Percentiles rank a stretch among this genome's conserved stretches.
Evolutionary conservation across 768 basidiomycete genomes (phyloP).

Genomic region (Wakefieldia striispora): DNA sequence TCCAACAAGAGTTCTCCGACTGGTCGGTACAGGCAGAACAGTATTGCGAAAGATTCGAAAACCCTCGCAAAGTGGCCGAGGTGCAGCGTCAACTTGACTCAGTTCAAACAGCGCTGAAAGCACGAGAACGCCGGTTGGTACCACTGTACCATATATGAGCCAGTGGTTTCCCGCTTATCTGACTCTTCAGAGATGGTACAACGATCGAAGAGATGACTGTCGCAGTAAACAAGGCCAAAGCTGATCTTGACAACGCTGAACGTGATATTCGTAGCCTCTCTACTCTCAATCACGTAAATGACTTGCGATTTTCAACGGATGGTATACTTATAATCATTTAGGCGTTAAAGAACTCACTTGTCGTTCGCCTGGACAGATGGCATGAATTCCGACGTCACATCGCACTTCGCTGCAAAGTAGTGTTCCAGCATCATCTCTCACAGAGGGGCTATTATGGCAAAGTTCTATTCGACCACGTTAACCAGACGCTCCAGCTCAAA

Average conservation of each 20-base stretch:
- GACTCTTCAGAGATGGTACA: conserved; percentile 59
- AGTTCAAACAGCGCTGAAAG: conserved; percentile 60
- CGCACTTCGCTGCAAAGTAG: conserved; percentile 80
- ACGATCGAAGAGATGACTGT: conserved; percentile 74
- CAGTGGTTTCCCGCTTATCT: conserved; percentile 1
- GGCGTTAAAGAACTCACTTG: conserved; percentile 67
- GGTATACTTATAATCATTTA: conserved; percentile 30
- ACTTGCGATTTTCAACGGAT: background rate
- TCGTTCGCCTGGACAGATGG: conserved; percentile 71
- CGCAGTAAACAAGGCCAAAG: conserved; percentile 64
- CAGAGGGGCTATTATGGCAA: conserved; percentile 89
- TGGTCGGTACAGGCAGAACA: conserved; percentile 66
- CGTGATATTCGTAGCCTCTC: conserved; percentile 63
- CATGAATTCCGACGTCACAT: conserved; percentile 86
- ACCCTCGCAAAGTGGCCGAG: conserved; percentile 53
- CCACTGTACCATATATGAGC: conserved; percentile 11
- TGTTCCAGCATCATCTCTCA: conserved; percentile 79
- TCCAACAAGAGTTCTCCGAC: conserved; percentile 62
- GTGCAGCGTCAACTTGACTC: conserved; percentile 64
- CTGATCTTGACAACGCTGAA: conserved; percentile 56
- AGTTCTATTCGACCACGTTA: conserved; percentile 79
- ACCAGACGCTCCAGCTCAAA: conserved; percentile 62
- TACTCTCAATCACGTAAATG: conserved; percentile 60
- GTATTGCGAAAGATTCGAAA: conserved; percentile 56
- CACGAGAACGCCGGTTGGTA: conserved; percentile 69